phyloP scores from a whole-genome alignment of 139 green algal species.

The Nannochloris sp. region DNA sequence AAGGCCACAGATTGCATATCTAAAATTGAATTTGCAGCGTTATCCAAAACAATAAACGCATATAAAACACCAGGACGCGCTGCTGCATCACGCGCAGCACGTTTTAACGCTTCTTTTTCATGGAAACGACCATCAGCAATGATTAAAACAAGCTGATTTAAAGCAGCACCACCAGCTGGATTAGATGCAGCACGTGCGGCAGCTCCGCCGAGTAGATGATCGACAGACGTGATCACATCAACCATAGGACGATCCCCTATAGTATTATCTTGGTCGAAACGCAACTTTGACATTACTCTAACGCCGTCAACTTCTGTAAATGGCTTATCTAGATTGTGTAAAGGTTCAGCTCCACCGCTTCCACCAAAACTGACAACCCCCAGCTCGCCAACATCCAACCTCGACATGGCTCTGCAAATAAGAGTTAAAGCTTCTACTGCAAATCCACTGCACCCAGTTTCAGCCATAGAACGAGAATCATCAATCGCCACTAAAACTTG shows the following conservation, averaged over 20 bases:
- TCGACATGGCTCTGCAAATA: slow-evolving; percentile 76
- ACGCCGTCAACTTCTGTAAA: slow-evolving; percentile 81
- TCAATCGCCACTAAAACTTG: slow-evolving; percentile 89
- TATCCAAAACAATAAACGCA: slow-evolving; percentile 86
- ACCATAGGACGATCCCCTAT: slow-evolving; percentile 86
- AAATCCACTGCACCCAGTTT: slow-evolving; percentile 78
- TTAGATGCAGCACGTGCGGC: slow-evolving; percentile 16
- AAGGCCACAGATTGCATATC: slow-evolving; percentile 93
- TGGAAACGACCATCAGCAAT: slow-evolving; percentile 95
- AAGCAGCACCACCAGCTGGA: background rate
- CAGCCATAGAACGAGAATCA: slow-evolving; percentile 88
- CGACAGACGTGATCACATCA: slow-evolving; percentile 69
- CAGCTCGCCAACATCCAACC: slow-evolving; percentile 88
- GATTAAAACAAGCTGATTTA: slow-evolving; percentile 95
- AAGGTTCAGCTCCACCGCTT: slow-evolving; percentile 43
- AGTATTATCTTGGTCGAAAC: slow-evolving; percentile 90
- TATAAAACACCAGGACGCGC: slow-evolving; percentile 70
- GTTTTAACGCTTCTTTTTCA: slow-evolving; percentile 79
- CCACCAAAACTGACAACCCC: slow-evolving; percentile 89
- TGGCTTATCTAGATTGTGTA: slow-evolving; percentile 79
- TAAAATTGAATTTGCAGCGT: slow-evolving; percentile 58
- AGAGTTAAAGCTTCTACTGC: slow-evolving; percentile 85
- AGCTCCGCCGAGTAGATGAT: slow-evolving; percentile 63
- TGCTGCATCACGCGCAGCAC: slow-evolving; percentile 49
- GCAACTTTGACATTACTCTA: slow-evolving; percentile 53